phyloP scores from a whole-genome alignment of 2,329 filamentous ascomycete genomes.

The Penicillium sp. region DNA sequence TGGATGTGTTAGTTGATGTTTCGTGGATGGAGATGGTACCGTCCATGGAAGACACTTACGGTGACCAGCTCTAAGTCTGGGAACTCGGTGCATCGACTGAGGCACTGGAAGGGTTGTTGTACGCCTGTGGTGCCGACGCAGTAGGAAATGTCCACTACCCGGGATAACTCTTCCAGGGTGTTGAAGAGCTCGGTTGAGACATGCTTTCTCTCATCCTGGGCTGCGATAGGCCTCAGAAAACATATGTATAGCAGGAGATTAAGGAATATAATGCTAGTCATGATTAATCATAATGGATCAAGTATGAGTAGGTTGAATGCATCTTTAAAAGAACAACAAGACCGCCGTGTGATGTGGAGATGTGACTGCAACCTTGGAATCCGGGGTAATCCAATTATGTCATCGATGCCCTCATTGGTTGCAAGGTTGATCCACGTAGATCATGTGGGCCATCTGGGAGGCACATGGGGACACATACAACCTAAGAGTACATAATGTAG shows the following conservation, averaged over 20 bases:
- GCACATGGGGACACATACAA: neutral
- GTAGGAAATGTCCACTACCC: conserved; percentile 90
- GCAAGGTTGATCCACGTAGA: neutral
- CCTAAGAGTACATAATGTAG: neutral
- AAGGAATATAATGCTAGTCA: neutral
- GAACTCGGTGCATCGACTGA: conserved; percentile 82
- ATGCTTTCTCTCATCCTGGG: conserved; percentile 9
- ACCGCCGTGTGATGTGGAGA: conserved; percentile 1
- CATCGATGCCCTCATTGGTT: conserved; percentile 6
- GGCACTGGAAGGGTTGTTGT: conserved; percentile 76
- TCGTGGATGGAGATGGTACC: neutral
- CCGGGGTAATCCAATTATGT: conserved; percentile 11
- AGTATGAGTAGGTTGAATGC: neutral
- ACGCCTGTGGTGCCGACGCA: conserved; percentile 87
- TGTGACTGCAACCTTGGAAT: conserved; percentile 1
- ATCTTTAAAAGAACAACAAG: neutral
- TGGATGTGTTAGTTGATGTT: conserved; percentile 2
- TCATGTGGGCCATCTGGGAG: neutral
- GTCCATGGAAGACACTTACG: conserved; percentile 32
- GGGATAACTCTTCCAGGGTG: conserved; percentile 81
- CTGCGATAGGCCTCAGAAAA: neutral
- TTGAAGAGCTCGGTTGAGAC: conserved; percentile 68
- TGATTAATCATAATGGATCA: conserved; percentile 1
- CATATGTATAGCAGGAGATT: neutral
- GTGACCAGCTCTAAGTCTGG: conserved; percentile 72